These are phyloP conservation scores for Cercospora zeae-maydis DNA, from an alignment of 2,329 filamentous ascomycete species.

Conservation along the genomic window DNA sequence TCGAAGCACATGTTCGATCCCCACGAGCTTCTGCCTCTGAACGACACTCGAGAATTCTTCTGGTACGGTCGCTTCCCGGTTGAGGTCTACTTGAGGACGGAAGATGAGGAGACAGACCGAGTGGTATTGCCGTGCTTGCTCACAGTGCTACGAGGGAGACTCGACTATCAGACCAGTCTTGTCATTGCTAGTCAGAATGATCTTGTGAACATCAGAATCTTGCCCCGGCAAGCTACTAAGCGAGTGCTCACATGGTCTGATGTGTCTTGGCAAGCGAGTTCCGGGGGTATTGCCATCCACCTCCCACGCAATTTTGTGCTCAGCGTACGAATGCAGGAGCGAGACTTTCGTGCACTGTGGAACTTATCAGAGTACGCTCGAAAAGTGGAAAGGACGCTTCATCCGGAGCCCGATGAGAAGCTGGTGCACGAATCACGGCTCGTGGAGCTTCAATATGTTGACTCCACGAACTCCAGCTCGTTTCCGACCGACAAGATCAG, in stretches of 20 bases:
- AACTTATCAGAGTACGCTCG: slow-evolving; percentile 81
- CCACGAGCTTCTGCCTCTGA: slow-evolving; percentile 68
- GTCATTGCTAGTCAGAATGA: slow-evolving; percentile 77
- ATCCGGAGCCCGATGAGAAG: slow-evolving; percentile 65
- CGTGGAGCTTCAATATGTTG: slow-evolving; percentile 75
- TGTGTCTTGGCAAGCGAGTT: slow-evolving; percentile 71
- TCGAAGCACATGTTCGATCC: slow-evolving; percentile 39
- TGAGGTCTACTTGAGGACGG: slow-evolving; percentile 70
- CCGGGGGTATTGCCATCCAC: slow-evolving; percentile 62
- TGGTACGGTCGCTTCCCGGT: slow-evolving; percentile 76
- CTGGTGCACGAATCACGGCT: slow-evolving; percentile 67
- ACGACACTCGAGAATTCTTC: slow-evolving; percentile 70
- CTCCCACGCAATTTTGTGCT: slow-evolving; percentile 74
- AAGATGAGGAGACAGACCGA: slow-evolving; percentile 63
- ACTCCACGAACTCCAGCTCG: slow-evolving; percentile 63
- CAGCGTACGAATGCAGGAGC: slow-evolving; percentile 65
- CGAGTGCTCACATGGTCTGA: slow-evolving; percentile 75
- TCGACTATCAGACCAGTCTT: slow-evolving; percentile 67
- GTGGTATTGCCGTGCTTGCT: slow-evolving; percentile 70
- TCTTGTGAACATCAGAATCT: slow-evolving; percentile 69
- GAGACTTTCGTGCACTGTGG: slow-evolving; percentile 76
- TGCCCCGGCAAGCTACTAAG: slow-evolving; percentile 48
- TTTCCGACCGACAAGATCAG: slow-evolving; percentile 74
- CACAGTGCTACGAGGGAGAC: slow-evolving; percentile 67
- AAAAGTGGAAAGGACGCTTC: slow-evolving; percentile 69